phyloP scores from a whole-genome alignment of 257 asterid genomes.

The Ligustrum vulgare region DNA sequence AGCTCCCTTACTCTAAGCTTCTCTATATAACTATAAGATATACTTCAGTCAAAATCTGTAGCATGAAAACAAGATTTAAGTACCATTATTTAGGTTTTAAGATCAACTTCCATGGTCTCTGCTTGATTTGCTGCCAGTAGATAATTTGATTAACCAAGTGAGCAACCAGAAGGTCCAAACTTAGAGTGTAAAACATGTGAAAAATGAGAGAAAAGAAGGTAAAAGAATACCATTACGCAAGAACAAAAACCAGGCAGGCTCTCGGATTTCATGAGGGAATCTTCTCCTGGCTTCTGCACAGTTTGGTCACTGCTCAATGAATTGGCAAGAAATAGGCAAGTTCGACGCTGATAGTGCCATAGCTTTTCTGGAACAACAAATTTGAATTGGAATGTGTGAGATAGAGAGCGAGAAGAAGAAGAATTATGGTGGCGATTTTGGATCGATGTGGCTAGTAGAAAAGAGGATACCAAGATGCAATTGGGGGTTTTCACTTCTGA shows the following conservation, averaged over 20 bases:
- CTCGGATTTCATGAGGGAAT: constrained; percentile 74
- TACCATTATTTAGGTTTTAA: too few relatives aligned
- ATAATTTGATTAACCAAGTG: too few relatives aligned
- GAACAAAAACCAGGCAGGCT: constrained; percentile 95
- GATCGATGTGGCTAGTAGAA: constrained; percentile 39
- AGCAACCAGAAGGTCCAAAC: too few relatives aligned
- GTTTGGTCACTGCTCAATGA: constrained; percentile 77
- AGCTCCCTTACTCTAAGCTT: too few relatives aligned
- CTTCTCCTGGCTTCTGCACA: constrained; percentile 86
- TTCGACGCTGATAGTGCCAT: constrained; percentile 87
- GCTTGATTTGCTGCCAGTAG: too few relatives aligned
- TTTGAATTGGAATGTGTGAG: background rate
- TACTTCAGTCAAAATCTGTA: too few relatives aligned
- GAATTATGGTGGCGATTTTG: constrained; percentile 11
- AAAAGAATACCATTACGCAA: constrained; percentile 69
- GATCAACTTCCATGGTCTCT: too few relatives aligned
- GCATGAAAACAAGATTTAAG: too few relatives aligned
- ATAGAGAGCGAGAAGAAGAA: background rate
- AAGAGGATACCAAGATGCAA: constrained; percentile 13
- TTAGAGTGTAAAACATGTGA: constrained; percentile 23
- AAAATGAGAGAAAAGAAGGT: background rate
- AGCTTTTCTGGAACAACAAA: constrained; percentile 10
- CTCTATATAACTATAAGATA: too few relatives aligned
- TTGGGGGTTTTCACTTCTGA: constrained; percentile 6
- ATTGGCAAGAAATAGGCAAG: constrained; percentile 73